phyloP scores from a whole-genome alignment of 2,329 filamentous ascomycete genomes.

The Talaromyces sp. region DNA sequence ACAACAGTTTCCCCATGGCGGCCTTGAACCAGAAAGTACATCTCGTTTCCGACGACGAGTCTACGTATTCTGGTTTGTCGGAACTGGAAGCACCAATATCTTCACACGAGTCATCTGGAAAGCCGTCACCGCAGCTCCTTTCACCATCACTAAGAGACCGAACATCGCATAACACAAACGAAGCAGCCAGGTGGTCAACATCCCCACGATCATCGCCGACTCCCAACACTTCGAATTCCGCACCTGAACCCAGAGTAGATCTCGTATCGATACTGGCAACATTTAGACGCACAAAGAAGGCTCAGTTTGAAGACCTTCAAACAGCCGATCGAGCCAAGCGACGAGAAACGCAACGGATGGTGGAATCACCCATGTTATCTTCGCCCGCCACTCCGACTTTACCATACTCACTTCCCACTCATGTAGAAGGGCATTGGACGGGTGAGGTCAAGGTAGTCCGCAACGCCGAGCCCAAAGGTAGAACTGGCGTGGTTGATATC shows the following conservation, averaged over 20 bases:
- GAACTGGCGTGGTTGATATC: conserved; percentile 44
- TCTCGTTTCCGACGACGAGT: conserved; percentile 27
- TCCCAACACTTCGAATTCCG: conserved; percentile 9
- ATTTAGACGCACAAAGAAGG: conserved; percentile 49
- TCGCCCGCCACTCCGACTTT: conserved; percentile 16
- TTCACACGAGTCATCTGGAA: conserved; percentile 3
- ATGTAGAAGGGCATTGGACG: conserved; percentile 54
- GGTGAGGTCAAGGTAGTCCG: conserved; percentile 55
- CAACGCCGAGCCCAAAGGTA: conserved; percentile 31
- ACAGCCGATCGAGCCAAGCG: conserved; percentile 17
- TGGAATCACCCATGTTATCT: background rate
- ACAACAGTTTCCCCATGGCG: conserved; percentile 39
- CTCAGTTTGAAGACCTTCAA: conserved; percentile 38
- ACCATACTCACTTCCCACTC: conserved; percentile 23
- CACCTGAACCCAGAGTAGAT: conserved; percentile 33
- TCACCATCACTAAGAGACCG: background rate
- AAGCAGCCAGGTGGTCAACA: background rate
- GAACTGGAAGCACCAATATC: conserved; percentile 11
- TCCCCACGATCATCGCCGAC: conserved; percentile 4
- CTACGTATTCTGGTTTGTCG: conserved; percentile 10
- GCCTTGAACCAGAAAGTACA: conserved; percentile 39
- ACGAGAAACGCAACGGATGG: background rate
- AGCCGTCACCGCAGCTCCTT: background rate
- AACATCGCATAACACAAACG: background rate
- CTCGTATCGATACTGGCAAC: conserved; percentile 48